phyloP scores from a whole-genome alignment of 306 rosid species.

The Lathyrus tuberosus region DNA sequence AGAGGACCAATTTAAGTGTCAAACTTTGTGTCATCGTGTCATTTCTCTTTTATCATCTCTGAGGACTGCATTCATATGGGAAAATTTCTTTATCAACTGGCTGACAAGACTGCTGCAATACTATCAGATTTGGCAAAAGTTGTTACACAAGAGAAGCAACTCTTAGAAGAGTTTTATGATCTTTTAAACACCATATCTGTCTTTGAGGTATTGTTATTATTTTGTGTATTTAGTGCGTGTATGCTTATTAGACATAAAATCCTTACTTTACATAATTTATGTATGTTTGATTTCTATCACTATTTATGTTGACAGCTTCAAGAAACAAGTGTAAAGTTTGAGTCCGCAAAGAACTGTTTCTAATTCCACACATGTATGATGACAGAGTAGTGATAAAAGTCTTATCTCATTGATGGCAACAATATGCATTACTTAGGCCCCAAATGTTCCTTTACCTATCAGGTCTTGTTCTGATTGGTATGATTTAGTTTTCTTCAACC shows the following conservation, averaged over 20 bases:
- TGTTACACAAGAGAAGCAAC: slow-evolving; percentile 67
- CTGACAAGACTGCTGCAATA: slow-evolving; percentile 46
- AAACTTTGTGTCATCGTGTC: not conserved
- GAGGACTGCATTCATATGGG: slow-evolving; percentile 14
- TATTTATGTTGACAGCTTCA: slow-evolving; percentile 48
- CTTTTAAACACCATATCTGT: slow-evolving; percentile 49
- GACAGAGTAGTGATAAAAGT: too few relatives aligned
- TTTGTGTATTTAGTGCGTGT: not conserved
- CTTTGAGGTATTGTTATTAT: slow-evolving; percentile 54
- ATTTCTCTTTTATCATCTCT: not conserved
- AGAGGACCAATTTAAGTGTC: slow-evolving; percentile 56
- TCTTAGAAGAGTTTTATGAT: slow-evolving; percentile 63
- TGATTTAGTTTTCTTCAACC: too few relatives aligned
- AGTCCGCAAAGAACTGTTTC: too few relatives aligned
- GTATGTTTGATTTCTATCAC: slow-evolving; percentile 1
- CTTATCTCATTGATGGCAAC: too few relatives aligned
- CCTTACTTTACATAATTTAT: not conserved
- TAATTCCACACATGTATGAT: too few relatives aligned
- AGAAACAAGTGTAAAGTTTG: too few relatives aligned
- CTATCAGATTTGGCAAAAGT: slow-evolving; percentile 67
- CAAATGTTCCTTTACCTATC: too few relatives aligned
- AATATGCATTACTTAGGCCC: too few relatives aligned
- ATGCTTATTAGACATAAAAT: not conserved
- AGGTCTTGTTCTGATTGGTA: too few relatives aligned
- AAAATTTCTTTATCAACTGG: slow-evolving; percentile 47